A percentile compares a stretch with the other conserved stretches of the same genome.
These are phyloP conservation scores for Suillus luteus DNA, from an alignment of 768 basidiomycete genomes.

Conservation along the genomic window DNA sequence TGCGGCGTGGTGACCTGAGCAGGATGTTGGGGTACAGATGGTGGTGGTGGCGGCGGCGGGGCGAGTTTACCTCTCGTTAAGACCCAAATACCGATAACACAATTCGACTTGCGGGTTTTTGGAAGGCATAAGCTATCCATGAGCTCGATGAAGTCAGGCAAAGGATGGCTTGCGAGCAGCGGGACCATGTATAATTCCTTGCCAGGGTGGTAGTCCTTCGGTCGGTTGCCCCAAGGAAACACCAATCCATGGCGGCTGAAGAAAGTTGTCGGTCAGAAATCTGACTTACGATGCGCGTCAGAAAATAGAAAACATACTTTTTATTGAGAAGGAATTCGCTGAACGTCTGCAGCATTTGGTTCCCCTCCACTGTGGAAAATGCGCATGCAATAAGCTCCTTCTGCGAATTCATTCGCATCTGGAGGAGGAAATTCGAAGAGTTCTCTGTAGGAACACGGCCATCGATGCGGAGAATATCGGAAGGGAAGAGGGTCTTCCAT, in stretches of 20 bases:
- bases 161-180: constrained; percentile 57
- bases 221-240: constrained; percentile 81
- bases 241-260: constrained; percentile 81
- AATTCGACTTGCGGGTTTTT: constrained; percentile 59
- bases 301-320: constrained; percentile 50
- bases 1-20: constrained; percentile 18
- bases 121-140: constrained; percentile 76
- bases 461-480: constrained; percentile 70
- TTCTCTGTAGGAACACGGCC: constrained; percentile 80
- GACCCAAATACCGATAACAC: constrained; percentile 84
- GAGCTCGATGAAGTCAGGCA: constrained; percentile 87
- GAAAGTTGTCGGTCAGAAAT: constrained; percentile 16
- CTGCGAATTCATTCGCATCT: constrained; percentile 71
- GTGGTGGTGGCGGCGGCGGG: constrained; percentile 35
- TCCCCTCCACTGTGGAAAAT: constrained; percentile 56
- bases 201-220: constrained; percentile 74
- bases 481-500: constrained; percentile 80
- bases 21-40: constrained; percentile 21
- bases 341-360: constrained; percentile 55
- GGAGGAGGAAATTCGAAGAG: constrained; percentile 76
- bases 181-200: constrained; percentile 89
- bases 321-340: constrained; percentile 71
- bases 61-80: constrained; percentile 77
- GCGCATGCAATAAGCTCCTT: constrained; percentile 83
- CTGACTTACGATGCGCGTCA: constrained; percentile 12